These are phyloP conservation scores for Magnolia sinica DNA, from an alignment of 164 flowering plant genomes.

Conservation along the genomic window DNA sequence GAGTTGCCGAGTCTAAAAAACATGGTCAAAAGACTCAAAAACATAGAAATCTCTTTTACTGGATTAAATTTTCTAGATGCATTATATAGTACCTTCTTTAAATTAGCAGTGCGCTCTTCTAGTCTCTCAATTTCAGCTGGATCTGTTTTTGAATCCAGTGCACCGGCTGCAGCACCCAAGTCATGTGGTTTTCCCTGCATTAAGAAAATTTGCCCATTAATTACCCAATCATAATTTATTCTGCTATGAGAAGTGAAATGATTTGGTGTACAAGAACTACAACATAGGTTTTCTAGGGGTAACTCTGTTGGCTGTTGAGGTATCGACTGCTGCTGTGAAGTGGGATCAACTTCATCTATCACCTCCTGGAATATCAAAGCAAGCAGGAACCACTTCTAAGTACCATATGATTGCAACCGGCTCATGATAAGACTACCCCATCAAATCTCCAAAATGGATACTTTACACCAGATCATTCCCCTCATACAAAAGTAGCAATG, in stretches of 20 bases:
- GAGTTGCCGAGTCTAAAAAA: background rate
- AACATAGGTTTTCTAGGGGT: background rate
- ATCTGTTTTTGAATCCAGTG: constrained; percentile 32
- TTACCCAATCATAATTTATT: background rate
- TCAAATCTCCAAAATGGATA: too few species aligned
- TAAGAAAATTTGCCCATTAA: background rate
- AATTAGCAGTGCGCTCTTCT: constrained; percentile 50
- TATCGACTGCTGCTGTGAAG: background rate
- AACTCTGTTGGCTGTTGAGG: background rate
- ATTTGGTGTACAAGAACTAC: background rate
- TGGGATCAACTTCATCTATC: background rate
- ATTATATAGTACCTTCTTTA: constrained; percentile 55
- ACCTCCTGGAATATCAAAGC: background rate
- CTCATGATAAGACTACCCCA: too few species aligned
- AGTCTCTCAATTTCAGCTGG: constrained; percentile 54
- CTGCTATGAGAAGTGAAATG: background rate
- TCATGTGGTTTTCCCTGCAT: constrained; percentile 51
- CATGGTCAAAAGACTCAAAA: too few species aligned
- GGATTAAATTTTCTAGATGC: background rate
- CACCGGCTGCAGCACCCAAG: constrained; percentile 18
- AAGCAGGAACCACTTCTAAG: background rate
- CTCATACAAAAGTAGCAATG: too few species aligned
- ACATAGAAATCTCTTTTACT: background rate
- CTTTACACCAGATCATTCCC: too few species aligned
- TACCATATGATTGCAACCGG: too few species aligned